Evolutionary conservation across 179 eudicot genomes (phyloP).

Genomic region (Drosera spatulata): DNA sequence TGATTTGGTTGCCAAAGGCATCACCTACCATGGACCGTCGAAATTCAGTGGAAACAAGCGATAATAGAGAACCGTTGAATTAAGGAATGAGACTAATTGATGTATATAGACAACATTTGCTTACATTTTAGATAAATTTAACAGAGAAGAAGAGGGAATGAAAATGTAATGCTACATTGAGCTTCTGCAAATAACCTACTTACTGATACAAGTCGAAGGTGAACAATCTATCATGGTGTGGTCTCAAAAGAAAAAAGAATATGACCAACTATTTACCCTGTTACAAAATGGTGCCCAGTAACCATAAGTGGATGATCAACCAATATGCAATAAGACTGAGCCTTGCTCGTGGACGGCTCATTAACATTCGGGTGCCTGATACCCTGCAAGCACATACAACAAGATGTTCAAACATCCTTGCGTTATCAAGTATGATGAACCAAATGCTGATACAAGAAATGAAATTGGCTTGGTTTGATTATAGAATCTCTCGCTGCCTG

Average conservation of each 20-base stretch:
- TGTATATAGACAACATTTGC: too few species aligned
- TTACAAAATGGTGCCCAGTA: constrained; percentile 78
- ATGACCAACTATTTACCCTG: not conserved
- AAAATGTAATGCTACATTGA: too few species aligned
- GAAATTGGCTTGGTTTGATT: not conserved
- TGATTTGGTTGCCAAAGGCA: too few species aligned
- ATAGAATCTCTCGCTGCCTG: not conserved
- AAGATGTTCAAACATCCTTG: not conserved
- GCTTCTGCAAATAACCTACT: too few species aligned
- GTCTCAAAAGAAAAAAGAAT: constrained; percentile 11
- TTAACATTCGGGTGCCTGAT: constrained; percentile 62
- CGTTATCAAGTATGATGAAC: not conserved
- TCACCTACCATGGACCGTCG: too few species aligned
- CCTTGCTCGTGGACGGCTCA: constrained; percentile 87
- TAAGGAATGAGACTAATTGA: too few species aligned
- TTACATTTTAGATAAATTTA: too few species aligned
- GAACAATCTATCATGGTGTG: constrained; percentile 3
- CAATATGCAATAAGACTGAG: constrained; percentile 82
- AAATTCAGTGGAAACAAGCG: too few species aligned
- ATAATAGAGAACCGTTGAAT: too few species aligned
- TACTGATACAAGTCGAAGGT: too few species aligned
- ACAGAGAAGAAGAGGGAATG: too few species aligned
- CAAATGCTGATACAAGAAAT: too few species aligned
- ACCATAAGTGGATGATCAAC: constrained; percentile 78
- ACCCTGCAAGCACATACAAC: constrained; percentile 64